phyloP scores from a whole-genome alignment of 192 early-diverging fungal genomes.

The Coemansia sp. region DNA sequence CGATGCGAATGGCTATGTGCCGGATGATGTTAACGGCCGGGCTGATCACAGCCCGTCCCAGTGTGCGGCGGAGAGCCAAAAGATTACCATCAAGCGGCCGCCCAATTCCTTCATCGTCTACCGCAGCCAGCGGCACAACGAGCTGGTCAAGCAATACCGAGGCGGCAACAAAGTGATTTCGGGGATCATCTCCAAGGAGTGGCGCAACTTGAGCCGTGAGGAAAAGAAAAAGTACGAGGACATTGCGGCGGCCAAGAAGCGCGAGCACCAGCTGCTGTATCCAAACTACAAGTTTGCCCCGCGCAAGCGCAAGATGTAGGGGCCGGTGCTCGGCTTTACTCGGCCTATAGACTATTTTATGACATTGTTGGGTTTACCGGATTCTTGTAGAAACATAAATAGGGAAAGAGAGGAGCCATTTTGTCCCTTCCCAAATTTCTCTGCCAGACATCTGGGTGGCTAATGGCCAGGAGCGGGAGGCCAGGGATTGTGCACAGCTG shows the following conservation, averaged over 20 bases:
- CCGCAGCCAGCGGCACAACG: constrained; percentile 39
- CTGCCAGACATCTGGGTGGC: too few relatives aligned
- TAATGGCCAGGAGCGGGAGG: too few relatives aligned
- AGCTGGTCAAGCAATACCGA: constrained; percentile 33
- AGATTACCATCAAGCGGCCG: constrained; percentile 45
- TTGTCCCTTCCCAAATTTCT: too few relatives aligned
- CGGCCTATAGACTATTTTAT: too few relatives aligned
- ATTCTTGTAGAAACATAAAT: too few relatives aligned
- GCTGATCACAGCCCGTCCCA: neutral
- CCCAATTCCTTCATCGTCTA: constrained; percentile 50
- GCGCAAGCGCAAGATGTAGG: constrained; percentile 22
- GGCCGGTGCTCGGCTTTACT: too few relatives aligned
- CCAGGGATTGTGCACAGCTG: too few relatives aligned
- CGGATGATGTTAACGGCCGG: neutral
- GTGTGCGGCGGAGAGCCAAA: constrained; percentile 22
- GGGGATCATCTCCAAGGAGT: constrained; percentile 37
- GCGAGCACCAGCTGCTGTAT: constrained; percentile 42
- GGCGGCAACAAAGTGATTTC: constrained; percentile 49
- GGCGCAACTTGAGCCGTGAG: constrained; percentile 27
- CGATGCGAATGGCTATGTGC: neutral
- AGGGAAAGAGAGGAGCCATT: too few relatives aligned
- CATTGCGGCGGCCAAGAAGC: constrained; percentile 36
- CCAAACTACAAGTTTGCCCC: constrained; percentile 49
- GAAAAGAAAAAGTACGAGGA: constrained; percentile 31
- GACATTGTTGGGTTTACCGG: too few relatives aligned